Conservation (phyloP, 257 asterid genomes). For the Ehretia macrophylla region DNA sequence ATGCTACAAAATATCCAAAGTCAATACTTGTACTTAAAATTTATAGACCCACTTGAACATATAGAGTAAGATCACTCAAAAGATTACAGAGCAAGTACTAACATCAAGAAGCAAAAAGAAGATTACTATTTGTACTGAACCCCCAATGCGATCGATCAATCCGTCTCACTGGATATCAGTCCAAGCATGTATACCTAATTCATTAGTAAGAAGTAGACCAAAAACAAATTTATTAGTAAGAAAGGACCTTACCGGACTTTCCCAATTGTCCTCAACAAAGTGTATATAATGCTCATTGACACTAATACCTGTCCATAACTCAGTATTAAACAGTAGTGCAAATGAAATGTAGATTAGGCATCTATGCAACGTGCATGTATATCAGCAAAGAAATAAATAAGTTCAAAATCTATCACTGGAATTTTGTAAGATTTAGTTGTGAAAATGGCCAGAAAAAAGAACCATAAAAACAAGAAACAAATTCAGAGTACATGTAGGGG, state of each 20-base stretch:
- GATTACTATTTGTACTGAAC: not conserved
- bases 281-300: slow-evolving; percentile 94
- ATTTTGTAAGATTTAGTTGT: too few species aligned
- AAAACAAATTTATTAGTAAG: too few species aligned
- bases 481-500: too few species aligned
- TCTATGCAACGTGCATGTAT: not conserved
- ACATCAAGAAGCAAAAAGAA: slow-evolving; percentile 1
- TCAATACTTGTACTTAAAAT: too few species aligned
- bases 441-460: too few species aligned
- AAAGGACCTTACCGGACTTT: slow-evolving; percentile 83
- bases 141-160: too few species aligned
- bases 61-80: too few species aligned
- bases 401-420: too few species aligned
- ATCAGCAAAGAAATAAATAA: not conserved
- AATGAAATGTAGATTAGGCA: slow-evolving; percentile 8
- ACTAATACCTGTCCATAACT: slow-evolving; percentile 62
- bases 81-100: slow-evolving; percentile 11
- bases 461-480: too few species aligned
- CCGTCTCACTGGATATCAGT: not conserved
- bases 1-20: too few species aligned
- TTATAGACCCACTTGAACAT: too few species aligned
- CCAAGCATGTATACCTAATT: slow-evolving; percentile 8
- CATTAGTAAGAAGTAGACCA: too few species aligned
- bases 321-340: slow-evolving; percentile 12
- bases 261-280: slow-evolving; percentile 99